These are phyloP conservation scores for Sphaerosporella brunnea DNA, from an alignment of 495 filamentous ascomycete species.

Conservation along the genomic window DNA sequence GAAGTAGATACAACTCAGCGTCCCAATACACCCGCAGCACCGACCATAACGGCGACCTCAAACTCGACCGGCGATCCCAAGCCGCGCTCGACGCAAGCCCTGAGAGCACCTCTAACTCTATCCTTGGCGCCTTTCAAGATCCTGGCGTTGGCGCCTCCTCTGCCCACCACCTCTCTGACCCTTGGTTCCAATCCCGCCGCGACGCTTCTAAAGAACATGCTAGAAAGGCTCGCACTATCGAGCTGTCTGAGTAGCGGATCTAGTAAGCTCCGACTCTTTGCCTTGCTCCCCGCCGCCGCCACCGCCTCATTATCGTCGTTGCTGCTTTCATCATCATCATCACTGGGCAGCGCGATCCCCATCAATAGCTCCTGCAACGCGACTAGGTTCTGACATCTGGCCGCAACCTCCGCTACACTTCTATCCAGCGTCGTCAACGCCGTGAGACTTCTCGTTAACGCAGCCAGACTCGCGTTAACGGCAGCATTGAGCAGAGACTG, in stretches of 20 bases:
- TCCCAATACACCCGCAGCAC: constrained; percentile 26
- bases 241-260: constrained; percentile 56
- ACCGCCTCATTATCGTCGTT: constrained; percentile 37
- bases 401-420: constrained; percentile 61
- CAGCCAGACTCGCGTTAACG: constrained; percentile 54
- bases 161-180: constrained; percentile 62
- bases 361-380: constrained; percentile 66
- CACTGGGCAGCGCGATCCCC: constrained; percentile 4
- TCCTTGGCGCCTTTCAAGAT: constrained; percentile 61
- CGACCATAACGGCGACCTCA: constrained; percentile 90
- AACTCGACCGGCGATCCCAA: constrained; percentile 61
- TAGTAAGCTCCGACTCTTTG: constrained; percentile 40
- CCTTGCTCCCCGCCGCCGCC: constrained; percentile 44
- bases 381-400: constrained; percentile 75
- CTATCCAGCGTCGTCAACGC: constrained; percentile 68
- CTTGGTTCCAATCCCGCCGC: constrained; percentile 58
- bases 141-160: constrained; percentile 68
- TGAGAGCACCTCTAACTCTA: constrained; percentile 54
- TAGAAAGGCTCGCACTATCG: constrained; percentile 67
- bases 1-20: no score
- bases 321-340: no score
- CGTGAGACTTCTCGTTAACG: constrained; percentile 52
- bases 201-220: constrained; percentile 79
- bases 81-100: constrained; percentile 68
- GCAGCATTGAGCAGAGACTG: constrained; percentile 29